These are phyloP conservation scores for Phytophthora syringae DNA, from an alignment of 352 stramenopile genomes.

Conservation along the genomic window DNA sequence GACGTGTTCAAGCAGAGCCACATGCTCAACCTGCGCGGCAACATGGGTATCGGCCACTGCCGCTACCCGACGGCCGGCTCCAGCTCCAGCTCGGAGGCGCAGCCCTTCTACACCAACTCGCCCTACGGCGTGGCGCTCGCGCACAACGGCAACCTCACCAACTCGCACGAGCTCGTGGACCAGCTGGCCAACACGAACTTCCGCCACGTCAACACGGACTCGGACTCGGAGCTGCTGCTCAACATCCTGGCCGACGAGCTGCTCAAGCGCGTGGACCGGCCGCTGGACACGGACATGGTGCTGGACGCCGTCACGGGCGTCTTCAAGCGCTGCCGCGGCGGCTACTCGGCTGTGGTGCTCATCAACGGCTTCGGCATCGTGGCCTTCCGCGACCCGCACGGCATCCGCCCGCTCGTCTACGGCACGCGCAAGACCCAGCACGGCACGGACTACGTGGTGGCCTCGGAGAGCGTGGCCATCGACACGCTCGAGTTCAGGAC, in stretches of 20 bases:
- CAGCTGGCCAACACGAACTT: slow-evolving; percentile 93
- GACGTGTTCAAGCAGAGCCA: slow-evolving; percentile 99
- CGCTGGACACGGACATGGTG: slow-evolving; percentile 81
- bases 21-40: slow-evolving; percentile 95
- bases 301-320: slow-evolving; percentile 92
- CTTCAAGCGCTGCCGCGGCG: slow-evolving; percentile 96
- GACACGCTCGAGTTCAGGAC: slow-evolving; percentile 98
- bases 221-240: slow-evolving; percentile 98
- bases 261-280: slow-evolving; percentile 74
- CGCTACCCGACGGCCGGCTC: slow-evolving; percentile 98
- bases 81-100: slow-evolving; percentile 90
- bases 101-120: slow-evolving; percentile 99
- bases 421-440: slow-evolving; percentile 86
- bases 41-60: slow-evolving; percentile 98
- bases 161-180: slow-evolving; percentile 95
- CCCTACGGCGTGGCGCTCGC: slow-evolving; percentile 98
- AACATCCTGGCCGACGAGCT: slow-evolving; percentile 99
- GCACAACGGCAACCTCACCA: slow-evolving; percentile 99
- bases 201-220: slow-evolving; percentile 98
- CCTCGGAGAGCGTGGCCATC: slow-evolving; percentile 98
- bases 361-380: slow-evolving; percentile 98
- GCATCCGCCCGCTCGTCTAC: slow-evolving; percentile 97
- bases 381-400: slow-evolving; percentile 98
- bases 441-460: slow-evolving; percentile 94
- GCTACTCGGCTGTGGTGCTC: slow-evolving; percentile 96